A percentile compares a stretch with the other conserved stretches of the same genome.
Evolutionary conservation across 106 monocot species (phyloP).

Genomic region (Narthecium ossifragum): DNA sequence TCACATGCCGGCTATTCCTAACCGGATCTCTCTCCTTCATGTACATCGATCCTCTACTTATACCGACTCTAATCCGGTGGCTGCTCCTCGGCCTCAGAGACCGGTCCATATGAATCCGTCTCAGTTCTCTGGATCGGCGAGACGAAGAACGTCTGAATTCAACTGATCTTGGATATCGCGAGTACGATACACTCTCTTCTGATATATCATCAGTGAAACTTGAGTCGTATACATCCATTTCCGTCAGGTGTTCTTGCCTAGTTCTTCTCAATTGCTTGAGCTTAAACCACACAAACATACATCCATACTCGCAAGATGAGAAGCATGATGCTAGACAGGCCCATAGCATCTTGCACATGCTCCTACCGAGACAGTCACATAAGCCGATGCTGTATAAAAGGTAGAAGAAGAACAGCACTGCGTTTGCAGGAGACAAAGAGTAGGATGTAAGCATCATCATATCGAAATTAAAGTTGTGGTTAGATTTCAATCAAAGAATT

Average conservation of each 20-base stretch:
- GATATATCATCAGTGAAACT: constrained; percentile 27
- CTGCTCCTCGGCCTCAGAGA: constrained; percentile 66
- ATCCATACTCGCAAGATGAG: too few species aligned
- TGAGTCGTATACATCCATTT: constrained; percentile 29
- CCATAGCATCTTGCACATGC: too few species aligned
- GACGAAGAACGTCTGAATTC: constrained; percentile 24
- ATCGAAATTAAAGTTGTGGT: too few species aligned
- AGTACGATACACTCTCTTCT: constrained; percentile 16
- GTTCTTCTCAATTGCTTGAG: constrained; percentile 16
- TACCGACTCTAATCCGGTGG: constrained; percentile 58
- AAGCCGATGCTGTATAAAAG: too few species aligned
- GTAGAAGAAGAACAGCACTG: constrained; percentile 78
- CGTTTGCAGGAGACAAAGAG: not conserved
- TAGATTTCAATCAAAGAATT: not conserved
- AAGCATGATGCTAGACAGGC: too few species aligned
- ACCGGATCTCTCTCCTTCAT: constrained; percentile 17
- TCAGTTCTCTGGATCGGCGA: constrained; percentile 35
- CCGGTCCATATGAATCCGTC: constrained; percentile 40
- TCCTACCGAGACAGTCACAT: too few species aligned
- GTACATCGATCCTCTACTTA: constrained; percentile 28
- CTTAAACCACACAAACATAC: too few species aligned
- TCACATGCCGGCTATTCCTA: constrained; percentile 11
- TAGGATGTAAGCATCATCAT: too few species aligned
- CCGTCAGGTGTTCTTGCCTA: constrained; percentile 5
- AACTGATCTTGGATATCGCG: constrained; percentile 9